Percentiles rank a stretch among this genome's conserved stretches.
Evolutionary conservation across 2,329 filamentous ascomycete genomes (phyloP).

Genomic region (Ophiostoma perfectum): DNA sequence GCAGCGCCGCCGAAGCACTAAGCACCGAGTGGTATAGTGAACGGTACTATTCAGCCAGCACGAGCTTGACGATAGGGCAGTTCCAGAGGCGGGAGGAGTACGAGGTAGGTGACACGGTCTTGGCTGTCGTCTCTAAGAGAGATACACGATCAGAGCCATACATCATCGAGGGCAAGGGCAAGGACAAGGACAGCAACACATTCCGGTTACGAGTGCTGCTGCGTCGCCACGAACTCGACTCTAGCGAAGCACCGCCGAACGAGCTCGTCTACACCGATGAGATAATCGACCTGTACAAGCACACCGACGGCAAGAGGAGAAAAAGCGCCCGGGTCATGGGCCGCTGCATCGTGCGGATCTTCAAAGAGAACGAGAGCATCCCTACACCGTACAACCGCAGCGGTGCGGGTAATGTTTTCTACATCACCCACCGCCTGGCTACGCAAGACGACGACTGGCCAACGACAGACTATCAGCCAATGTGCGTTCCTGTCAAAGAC

Average conservation of each 20-base stretch:
- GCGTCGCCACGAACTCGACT: constrained; percentile 41
- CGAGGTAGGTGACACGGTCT: constrained; percentile 54
- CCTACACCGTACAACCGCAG: constrained; percentile 59
- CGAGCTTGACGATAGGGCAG: background rate
- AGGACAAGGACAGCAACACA: constrained; percentile 27
- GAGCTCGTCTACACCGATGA: constrained; percentile 54
- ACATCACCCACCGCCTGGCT: constrained; percentile 41
- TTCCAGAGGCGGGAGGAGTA: constrained; percentile 33
- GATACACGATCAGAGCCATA: constrained; percentile 52
- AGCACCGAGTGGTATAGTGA: background rate
- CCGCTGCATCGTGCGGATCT: constrained; percentile 56
- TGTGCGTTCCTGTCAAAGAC: background rate
- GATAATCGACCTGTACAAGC: constrained; percentile 35
- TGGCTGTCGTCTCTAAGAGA: constrained; percentile 37
- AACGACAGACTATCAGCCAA: background rate
- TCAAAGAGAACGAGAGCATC: constrained; percentile 42
- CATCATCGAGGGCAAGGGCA: constrained; percentile 43
- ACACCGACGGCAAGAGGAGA: constrained; percentile 12
- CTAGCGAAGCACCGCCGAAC: constrained; percentile 42
- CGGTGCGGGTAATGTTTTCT: constrained; percentile 64
- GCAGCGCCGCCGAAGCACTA: constrained; percentile 18
- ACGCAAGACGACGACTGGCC: background rate
- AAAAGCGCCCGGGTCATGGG: constrained; percentile 42
- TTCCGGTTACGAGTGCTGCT: constrained; percentile 48
- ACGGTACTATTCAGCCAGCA: background rate